Base-by-base conservation (phyloP, 352 stramenopile genomes). In the Pythium dissimile region DNA sequence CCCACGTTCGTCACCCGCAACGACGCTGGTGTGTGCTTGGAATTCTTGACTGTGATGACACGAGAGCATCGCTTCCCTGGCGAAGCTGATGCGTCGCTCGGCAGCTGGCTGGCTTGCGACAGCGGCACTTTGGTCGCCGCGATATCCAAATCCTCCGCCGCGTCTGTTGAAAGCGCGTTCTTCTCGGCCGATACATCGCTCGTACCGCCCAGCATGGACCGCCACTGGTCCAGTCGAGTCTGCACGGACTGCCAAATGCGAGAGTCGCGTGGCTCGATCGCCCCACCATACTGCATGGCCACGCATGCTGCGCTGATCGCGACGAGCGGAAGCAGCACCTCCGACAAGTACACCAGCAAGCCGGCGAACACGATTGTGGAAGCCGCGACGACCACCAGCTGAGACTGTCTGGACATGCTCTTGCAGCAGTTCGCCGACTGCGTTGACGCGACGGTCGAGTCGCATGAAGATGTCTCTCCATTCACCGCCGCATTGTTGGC, bases 271-370 rank as follows among this genome's bases (percentile, higher is more conserved):
- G 34, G 5, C 47, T 34, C 5, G n/a, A 8, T 15, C 11, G 16
- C 11, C 16, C 11, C 10, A 49, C 6, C 26, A n/a, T 59, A 46
- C 45, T 69, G 49, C 49, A 65, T 62, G 34, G 58, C 24, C 8
- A 62, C 30, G 51, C 65, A 69, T 11, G 50, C 55, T 3, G 55
- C 62, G 11, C 20, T 45, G 7, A 69, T 24, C 32, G 60, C 20
- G 8, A 59, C 44, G 1, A 69, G 49, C 24, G 62, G 62, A 32
- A 62, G 65, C 23, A 69, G 27, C 30, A 69, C 62, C 15, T 42
- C 42, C 16, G 62, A 64, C 10, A 69, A n/a, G 27, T 65, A 69
- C 47, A 69, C 48, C 10, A 69, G 43, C 11, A 69, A 43, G 5
- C 49, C 62, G 11, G 55, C 31, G 38, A 69, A 69, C n/a, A 52